Evolutionary conservation across 306 rosid species (phyloP).

Genomic region (Trichosanthes cucumerina): DNA sequence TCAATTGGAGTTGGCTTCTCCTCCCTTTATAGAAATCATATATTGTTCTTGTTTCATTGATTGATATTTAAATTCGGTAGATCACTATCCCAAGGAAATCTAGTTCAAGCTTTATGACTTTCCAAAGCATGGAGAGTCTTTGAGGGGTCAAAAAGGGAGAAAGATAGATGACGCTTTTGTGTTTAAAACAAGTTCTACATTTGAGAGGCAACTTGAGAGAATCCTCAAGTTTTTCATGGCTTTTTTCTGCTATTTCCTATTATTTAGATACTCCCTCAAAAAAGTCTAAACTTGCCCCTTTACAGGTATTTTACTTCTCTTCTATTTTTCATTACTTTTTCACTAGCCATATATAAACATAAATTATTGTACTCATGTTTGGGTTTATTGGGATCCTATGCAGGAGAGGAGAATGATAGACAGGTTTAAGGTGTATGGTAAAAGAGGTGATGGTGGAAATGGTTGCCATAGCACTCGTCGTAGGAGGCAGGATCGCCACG

Average conservation of each 20-base stretch:
- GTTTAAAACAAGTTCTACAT: slow-evolving; percentile 25
- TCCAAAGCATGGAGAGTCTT: not conserved
- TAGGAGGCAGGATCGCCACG: slow-evolving; percentile 43
- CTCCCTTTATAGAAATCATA: not conserved
- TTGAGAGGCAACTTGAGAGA: slow-evolving; percentile 28
- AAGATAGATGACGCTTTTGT: slow-evolving; percentile 36
- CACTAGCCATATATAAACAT: not conserved
- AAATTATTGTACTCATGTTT: not conserved
- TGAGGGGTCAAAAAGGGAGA: slow-evolving; percentile 15
- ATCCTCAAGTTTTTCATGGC: slow-evolving; percentile 36
- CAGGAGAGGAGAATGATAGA: slow-evolving; percentile 93
- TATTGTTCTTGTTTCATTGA: not conserved
- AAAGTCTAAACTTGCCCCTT: slow-evolving; percentile 74
- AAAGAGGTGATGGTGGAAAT: slow-evolving; percentile 83
- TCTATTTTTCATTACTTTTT: not conserved
- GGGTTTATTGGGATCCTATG: not conserved
- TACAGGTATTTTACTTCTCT: slow-evolving; percentile 43
- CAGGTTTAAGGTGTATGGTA: slow-evolving; percentile 55
- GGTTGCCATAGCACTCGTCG: slow-evolving; percentile 77
- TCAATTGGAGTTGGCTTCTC: not conserved
- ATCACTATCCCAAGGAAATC: not conserved
- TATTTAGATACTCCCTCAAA: slow-evolving; percentile 38
- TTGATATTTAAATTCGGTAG: not conserved
- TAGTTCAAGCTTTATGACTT: not conserved
- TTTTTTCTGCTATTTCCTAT: slow-evolving; percentile 22